These are phyloP conservation scores for Clitopilus hobsonii DNA, from an alignment of 768 basidiomycete species.

Conservation along the genomic window DNA sequence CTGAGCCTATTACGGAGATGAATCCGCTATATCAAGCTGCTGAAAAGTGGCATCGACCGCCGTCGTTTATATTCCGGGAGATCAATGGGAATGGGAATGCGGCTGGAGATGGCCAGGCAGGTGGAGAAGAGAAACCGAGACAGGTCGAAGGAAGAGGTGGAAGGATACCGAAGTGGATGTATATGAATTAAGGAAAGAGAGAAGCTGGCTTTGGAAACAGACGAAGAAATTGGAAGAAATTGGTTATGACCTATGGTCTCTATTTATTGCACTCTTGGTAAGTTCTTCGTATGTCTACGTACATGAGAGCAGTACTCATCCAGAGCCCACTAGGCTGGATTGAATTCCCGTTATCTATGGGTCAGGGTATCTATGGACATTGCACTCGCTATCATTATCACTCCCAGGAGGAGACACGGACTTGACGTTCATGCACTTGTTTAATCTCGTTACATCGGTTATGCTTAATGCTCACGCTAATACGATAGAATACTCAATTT, in stretches of 20 bases:
- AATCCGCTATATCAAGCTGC: slow-evolving; percentile 9
- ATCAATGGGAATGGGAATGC: background rate
- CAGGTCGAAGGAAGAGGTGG: background rate
- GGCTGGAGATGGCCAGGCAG: background rate
- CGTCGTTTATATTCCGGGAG: slow-evolving; percentile 6
- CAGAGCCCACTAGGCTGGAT: background rate
- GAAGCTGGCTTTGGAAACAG: too few species aligned
- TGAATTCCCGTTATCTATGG: background rate
- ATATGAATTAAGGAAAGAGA: background rate
- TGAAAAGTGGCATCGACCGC: slow-evolving; percentile 11
- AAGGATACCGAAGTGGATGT: background rate
- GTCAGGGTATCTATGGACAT: background rate
- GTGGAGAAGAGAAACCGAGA: background rate
- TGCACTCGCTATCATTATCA: background rate
- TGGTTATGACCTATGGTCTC: background rate
- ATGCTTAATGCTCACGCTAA: background rate
- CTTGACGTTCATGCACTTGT: background rate
- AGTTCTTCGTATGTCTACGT: background rate
- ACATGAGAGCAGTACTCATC: background rate
- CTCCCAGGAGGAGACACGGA: background rate
- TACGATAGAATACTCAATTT: too few species aligned
- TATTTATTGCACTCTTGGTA: background rate
- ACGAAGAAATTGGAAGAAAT: too few species aligned
- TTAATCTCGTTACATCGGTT: background rate
- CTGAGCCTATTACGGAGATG: slow-evolving; percentile 3